Conservation (phyloP, 2,329 filamentous ascomycete species). For the Didymella keratinophila region DNA sequence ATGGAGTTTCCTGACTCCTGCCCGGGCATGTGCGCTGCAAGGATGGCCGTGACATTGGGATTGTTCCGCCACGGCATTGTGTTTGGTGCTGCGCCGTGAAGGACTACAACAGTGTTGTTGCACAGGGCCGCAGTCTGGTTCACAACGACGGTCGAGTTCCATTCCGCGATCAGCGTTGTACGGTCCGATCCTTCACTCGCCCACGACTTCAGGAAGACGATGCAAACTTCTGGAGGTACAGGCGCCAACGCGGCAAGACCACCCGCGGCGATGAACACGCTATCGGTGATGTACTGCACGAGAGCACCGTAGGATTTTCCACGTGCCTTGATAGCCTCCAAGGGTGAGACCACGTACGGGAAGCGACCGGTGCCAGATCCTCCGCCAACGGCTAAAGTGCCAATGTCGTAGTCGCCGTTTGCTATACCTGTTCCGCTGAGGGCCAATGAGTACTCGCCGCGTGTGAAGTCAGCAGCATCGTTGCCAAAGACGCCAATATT, state of each 20-base stretch:
- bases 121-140: slow-evolving; percentile 55
- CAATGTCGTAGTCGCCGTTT: slow-evolving; percentile 6
- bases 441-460: background rate
- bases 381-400: background rate
- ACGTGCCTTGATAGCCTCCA: slow-evolving; percentile 51
- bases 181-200: slow-evolving; percentile 57
- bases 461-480: background rate
- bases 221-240: slow-evolving; percentile 53
- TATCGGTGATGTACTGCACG: slow-evolving; percentile 58
- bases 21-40: slow-evolving; percentile 52
- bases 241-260: slow-evolving; percentile 40
- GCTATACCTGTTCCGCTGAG: slow-evolving; percentile 1
- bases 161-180: slow-evolving; percentile 50
- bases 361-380: slow-evolving; percentile 46
- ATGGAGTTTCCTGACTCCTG: slow-evolving; percentile 52
- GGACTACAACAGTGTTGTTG: slow-evolving; percentile 60
- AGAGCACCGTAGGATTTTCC: slow-evolving; percentile 41
- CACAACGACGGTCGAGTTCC: slow-evolving; percentile 52
- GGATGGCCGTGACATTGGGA: slow-evolving; percentile 52
- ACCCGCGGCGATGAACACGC: slow-evolving; percentile 43
- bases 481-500: slow-evolving; percentile 2
- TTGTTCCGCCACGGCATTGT: slow-evolving; percentile 52
- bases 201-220: slow-evolving; percentile 66
- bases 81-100: slow-evolving; percentile 52
- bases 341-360: slow-evolving; percentile 50